Evolutionary conservation across 139 green algal genomes (phyloP).

Genomic region (Chlamydomonas asymmetrica): DNA sequence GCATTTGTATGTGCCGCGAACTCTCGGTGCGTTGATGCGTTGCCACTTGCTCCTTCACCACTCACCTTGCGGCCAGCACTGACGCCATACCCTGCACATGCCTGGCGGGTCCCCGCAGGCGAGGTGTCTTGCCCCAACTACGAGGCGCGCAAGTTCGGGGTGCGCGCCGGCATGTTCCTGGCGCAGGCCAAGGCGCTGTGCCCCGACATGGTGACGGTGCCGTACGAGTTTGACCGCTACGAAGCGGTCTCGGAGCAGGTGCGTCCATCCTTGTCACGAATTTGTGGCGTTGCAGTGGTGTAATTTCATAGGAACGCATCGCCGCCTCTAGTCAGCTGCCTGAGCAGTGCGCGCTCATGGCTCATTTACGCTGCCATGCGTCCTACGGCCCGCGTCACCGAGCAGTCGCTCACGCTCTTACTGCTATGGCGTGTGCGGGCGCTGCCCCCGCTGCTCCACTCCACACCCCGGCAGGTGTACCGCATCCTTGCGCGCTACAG

Average conservation of each 20-base stretch:
- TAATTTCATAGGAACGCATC: neutral
- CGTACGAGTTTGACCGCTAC: slow-evolving; percentile 96
- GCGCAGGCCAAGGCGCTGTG: slow-evolving; percentile 82
- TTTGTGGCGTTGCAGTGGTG: too few relatives aligned
- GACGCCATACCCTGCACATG: too few relatives aligned
- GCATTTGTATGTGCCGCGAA: neutral
- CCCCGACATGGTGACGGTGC: slow-evolving; percentile 87
- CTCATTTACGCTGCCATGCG: too few relatives aligned
- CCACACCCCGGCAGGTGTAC: slow-evolving; percentile 72
- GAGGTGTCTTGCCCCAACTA: slow-evolving; percentile 88
- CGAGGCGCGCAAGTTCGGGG: slow-evolving; percentile 64
- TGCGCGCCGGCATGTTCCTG: slow-evolving; percentile 86
- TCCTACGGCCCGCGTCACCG: too few relatives aligned
- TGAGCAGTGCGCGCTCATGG: too few relatives aligned
- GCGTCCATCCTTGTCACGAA: neutral
- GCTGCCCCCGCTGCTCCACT: neutral
- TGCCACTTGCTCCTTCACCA: too few relatives aligned
- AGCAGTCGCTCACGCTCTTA: too few relatives aligned
- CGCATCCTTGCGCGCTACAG: slow-evolving; percentile 73
- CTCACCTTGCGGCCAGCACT: too few relatives aligned
- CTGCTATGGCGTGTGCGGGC: too few relatives aligned
- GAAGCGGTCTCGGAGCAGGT: slow-evolving; percentile 74
- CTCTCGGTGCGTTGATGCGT: too few relatives aligned
- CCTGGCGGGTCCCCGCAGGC: too few relatives aligned
- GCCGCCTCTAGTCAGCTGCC: too few relatives aligned